phyloP scores from a whole-genome alignment of 2,329 filamentous ascomycete species.

The Epichloe uncinata region DNA sequence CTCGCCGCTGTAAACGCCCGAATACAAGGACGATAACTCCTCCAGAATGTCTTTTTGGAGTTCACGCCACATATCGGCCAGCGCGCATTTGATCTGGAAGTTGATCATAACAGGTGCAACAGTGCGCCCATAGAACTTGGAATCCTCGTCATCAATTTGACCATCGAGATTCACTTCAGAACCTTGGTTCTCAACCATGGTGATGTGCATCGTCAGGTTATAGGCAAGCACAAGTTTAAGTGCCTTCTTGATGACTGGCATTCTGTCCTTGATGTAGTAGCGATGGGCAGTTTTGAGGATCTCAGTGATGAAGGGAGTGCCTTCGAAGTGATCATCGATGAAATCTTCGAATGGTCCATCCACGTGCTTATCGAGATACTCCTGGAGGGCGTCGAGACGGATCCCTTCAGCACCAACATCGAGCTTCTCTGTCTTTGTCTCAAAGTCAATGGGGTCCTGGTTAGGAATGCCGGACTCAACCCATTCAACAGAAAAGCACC shows the following conservation, averaged over 20 bases:
- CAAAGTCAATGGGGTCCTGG: conserved; percentile 65
- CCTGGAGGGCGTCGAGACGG: conserved; percentile 64
- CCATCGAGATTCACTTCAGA: conserved; percentile 67
- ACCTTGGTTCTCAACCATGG: conserved; percentile 80
- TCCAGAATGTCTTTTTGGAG: conserved; percentile 92
- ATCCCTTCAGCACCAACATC: conserved; percentile 85
- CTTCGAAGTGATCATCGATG: conserved; percentile 91
- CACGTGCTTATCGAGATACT: conserved; percentile 92
- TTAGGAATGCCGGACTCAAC: conserved; percentile 60
- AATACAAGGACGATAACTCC: conserved; percentile 84
- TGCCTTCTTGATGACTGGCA: conserved; percentile 85
- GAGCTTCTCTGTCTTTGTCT: conserved; percentile 75
- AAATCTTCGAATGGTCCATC: conserved; percentile 86
- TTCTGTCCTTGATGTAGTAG: conserved; percentile 79
- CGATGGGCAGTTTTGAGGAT: conserved; percentile 93
- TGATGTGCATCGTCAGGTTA: conserved; percentile 89
- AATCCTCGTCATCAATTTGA: conserved; percentile 73
- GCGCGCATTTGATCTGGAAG: conserved; percentile 95
- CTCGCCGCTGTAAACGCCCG: conserved; percentile 94
- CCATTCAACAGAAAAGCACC: conserved; percentile 91
- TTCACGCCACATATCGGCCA: conserved; percentile 97
- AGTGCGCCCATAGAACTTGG: conserved; percentile 79
- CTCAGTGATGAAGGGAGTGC: conserved; percentile 87
- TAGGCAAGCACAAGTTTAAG: conserved; percentile 91
- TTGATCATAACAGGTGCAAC: conserved; percentile 98